Evolutionary conservation across 768 basidiomycete species (phyloP).

Genomic region (Hericium coralloides): DNA sequence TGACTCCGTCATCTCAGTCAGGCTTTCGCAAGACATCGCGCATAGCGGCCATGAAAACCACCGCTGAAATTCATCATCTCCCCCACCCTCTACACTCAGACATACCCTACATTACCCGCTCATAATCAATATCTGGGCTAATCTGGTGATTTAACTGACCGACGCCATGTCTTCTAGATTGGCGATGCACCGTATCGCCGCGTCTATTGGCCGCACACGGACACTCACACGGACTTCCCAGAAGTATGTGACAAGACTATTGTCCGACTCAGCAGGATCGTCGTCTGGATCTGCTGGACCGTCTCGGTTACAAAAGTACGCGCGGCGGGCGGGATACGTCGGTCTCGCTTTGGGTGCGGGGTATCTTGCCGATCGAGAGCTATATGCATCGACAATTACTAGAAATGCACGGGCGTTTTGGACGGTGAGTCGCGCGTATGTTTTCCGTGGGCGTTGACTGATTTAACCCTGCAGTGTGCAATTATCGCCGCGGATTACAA

Average conservation of each 20-base stretch:
- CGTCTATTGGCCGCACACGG: too few relatives aligned
- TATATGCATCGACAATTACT: constrained; percentile 39
- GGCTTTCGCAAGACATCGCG: too few relatives aligned
- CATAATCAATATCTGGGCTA: too few relatives aligned
- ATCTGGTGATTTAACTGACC: too few relatives aligned
- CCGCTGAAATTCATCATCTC: too few relatives aligned
- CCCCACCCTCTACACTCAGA: too few relatives aligned
- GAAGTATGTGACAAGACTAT: neutral
- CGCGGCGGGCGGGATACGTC: constrained; percentile 18
- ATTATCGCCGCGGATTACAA: constrained; percentile 79
- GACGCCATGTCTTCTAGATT: too few relatives aligned
- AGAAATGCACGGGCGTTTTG: constrained; percentile 42
- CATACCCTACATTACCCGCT: too few relatives aligned
- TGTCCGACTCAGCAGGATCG: neutral
- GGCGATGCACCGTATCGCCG: too few relatives aligned
- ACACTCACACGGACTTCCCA: too few relatives aligned
- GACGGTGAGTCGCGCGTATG: constrained; percentile 28
- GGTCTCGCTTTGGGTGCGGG: constrained; percentile 21
- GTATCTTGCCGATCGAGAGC: constrained; percentile 32
- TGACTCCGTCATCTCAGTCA: too few relatives aligned
- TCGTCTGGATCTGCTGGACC: neutral
- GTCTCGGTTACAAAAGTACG: constrained; percentile 1
- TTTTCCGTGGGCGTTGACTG: neutral
- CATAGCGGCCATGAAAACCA: too few relatives aligned
- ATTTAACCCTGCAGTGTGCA: constrained; percentile 40